Evolutionary conservation across 225 moss, liverwort and hornwort genomes (phyloP), one percentile per base, ranked within the genome.

Genomic region (Physcomitrium patens): DNA sequence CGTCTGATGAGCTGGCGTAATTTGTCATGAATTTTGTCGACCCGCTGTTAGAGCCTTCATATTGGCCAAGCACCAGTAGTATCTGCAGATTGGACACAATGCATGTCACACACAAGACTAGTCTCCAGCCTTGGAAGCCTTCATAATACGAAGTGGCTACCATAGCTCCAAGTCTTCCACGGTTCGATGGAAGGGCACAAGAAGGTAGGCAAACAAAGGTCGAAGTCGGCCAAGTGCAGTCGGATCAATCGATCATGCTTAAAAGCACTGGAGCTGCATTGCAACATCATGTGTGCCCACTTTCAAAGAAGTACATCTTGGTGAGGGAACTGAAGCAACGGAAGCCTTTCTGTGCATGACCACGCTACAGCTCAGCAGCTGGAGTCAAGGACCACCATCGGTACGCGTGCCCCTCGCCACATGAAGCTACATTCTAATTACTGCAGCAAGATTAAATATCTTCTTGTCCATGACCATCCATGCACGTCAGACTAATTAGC

Each of bases 1-100:
- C 22, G 42, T 87, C 84, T 8, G 87, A 87, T 60, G 63, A 76
- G 67, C 87, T 84, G 24, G 17, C 67, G 63, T 81, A 87, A 67
- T 87, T 84, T 4, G 76, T 57, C 71, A 77, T 13, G 48, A 87
- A 87, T 44, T 55, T 49, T 53, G 77, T 41, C 13, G 69, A 22
- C 7, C 18, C 59, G 24, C 44, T 65, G 43, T 12, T 26, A 46
- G 72, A 63, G 52, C 41, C 67, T 52, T 31, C 53, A 51, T 26
- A 62, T 65, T 78, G 80, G 48, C 75, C 53, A 17, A 63, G 46
- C 54, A 65, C 86, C 68, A 71, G 41, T 22, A 51, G 57, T 56
- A 67, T 20, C 14, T 71, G 44, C 49, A 49, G 1, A 46, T 75
- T 55, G 56, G 24, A 67, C 55, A 79, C 51, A 75, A 81, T 10